A percentile compares a stretch with the other conserved stretches of the same genome.
Evolutionary conservation across 305 asterid species (phyloP).

Genomic region (Fraxinus velutina): DNA sequence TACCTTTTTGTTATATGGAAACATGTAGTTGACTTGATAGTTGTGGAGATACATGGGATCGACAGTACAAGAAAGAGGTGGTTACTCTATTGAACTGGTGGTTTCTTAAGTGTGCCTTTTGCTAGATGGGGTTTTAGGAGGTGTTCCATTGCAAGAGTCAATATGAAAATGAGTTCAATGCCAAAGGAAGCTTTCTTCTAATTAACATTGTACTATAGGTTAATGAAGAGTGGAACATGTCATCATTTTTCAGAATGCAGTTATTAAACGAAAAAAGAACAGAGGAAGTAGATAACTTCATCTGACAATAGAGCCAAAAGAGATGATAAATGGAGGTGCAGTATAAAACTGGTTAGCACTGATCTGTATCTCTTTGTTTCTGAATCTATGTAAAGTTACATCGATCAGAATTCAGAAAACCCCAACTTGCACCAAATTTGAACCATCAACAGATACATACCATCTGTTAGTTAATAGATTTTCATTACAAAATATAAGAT

Average conservation of each 20-base stretch:
- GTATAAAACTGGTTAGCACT: not conserved
- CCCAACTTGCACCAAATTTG: not conserved
- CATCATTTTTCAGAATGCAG: not conserved
- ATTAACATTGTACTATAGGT: not conserved
- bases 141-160: not conserved
- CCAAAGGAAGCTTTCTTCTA: not conserved
- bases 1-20: not conserved
- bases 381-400: constrained; percentile 6
- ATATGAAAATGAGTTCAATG: not conserved
- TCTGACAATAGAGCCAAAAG: constrained; percentile 12
- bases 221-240: constrained; percentile 3
- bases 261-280: not conserved
- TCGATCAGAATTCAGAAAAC: not conserved
- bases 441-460: not conserved
- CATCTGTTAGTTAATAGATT: not conserved
- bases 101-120: not conserved
- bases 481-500: not conserved
- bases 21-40: not conserved
- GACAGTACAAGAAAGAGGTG: not conserved
- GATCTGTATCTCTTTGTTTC: not conserved
- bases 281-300: constrained; percentile 11
- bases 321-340: not conserved
- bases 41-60: not conserved
- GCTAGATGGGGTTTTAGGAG: not conserved
- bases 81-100: not conserved